phyloP scores from a whole-genome alignment of 169 alveolate species.

The Plasmodium malariae region DNA sequence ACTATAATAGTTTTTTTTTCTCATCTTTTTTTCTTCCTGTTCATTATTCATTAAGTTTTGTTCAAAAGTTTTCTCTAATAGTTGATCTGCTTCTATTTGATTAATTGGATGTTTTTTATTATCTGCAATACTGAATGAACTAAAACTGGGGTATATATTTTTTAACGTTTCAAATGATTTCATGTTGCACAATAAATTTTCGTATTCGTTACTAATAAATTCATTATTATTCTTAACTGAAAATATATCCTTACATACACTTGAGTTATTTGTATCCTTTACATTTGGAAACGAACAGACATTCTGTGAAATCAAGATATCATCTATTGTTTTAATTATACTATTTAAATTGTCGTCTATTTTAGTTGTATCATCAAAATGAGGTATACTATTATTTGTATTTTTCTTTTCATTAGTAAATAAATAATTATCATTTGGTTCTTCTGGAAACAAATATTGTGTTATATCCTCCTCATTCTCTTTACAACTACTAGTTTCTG shows the following conservation, averaged over 20 bases:
- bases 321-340: conserved; percentile 74
- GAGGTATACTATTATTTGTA: not conserved
- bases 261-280: conserved; percentile 7
- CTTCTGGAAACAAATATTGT: conserved; percentile 32
- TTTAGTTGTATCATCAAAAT: conserved; percentile 30
- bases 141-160: conserved; percentile 24
- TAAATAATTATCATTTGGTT: not conserved
- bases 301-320: conserved; percentile 64
- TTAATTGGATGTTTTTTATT: not conserved
- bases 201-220: conserved; percentile 10
- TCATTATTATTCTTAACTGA: conserved; percentile 21
- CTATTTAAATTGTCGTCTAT: conserved; percentile 41
- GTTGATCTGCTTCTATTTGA: not conserved
- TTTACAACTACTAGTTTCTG: not conserved
- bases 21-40: conserved; percentile 13
- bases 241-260: conserved; percentile 11
- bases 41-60: conserved; percentile 12
- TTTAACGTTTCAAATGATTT: conserved; percentile 30
- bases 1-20: conserved; percentile 15
- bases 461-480: conserved; percentile 10
- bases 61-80: conserved; percentile 5
- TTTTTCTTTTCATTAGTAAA: conserved; percentile 5
- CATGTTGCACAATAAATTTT: conserved; percentile 33
- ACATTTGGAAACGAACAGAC: conserved; percentile 42
- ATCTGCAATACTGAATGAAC: conserved; percentile 13